These are phyloP conservation scores for Globisporangium canariense DNA, from an alignment of 352 stramenopile genomes.

Conservation along the genomic window DNA sequence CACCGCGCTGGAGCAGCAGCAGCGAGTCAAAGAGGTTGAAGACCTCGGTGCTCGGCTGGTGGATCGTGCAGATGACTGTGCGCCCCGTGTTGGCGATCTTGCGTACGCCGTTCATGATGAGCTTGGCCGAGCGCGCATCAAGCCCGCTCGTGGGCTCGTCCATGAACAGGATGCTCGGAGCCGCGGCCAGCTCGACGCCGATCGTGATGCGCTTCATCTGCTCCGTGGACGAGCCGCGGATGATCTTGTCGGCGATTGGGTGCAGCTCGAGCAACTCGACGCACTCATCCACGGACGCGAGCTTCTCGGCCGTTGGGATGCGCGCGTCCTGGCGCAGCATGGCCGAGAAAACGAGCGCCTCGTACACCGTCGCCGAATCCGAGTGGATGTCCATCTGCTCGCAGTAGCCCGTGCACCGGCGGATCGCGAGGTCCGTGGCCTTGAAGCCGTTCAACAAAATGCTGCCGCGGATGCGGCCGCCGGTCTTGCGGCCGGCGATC, in stretches of 20 bases:
- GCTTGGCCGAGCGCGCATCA: conserved; percentile 81
- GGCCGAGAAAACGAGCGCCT: conserved; percentile 89
- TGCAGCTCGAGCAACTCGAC: conserved; percentile 50
- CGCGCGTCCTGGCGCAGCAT: conserved; percentile 57
- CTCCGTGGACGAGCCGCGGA: conserved; percentile 48
- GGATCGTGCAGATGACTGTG: conserved; percentile 90
- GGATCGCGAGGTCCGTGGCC: conserved; percentile 45
- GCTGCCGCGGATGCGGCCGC: conserved; percentile 68
- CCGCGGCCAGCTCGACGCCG: conserved; percentile 88
- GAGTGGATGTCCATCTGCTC: conserved; percentile 91
- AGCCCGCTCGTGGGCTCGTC: conserved; percentile 89
- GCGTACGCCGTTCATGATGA: conserved; percentile 86
- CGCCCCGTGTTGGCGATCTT: conserved; percentile 75
- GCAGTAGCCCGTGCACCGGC: conserved; percentile 51
- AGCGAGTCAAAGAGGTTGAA: conserved; percentile 89
- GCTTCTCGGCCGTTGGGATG: conserved; percentile 32
- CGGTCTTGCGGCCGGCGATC: conserved; percentile 90
- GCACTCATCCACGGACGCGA: conserved; percentile 48
- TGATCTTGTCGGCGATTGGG: conserved; percentile 51
- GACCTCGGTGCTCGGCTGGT: conserved; percentile 87
- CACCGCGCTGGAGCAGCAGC: conserved; percentile 67
- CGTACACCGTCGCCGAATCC: conserved; percentile 83
- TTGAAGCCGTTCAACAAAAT: conserved; percentile 57
- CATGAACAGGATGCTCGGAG: conserved; percentile 83
- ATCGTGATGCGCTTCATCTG: conserved; percentile 74